Evolutionary conservation across 192 early-diverging fungal species (phyloP).

Genomic region (Podila verticillata): DNA sequence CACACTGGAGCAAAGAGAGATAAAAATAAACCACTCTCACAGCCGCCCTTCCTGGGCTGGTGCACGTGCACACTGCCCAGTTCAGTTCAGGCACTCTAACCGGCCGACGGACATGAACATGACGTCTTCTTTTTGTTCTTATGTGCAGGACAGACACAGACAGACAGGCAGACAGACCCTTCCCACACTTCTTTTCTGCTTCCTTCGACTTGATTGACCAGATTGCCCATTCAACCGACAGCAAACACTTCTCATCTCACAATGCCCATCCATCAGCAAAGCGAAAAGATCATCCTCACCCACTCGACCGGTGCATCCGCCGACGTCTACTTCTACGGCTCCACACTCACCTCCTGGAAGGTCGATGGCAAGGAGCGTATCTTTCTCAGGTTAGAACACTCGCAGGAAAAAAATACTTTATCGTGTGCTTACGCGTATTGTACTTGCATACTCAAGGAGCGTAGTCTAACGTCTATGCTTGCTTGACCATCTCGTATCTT

Average conservation of each 20-base stretch:
- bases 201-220: no score
- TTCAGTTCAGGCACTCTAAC: no score
- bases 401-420: neutral
- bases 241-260: constrained; percentile 1
- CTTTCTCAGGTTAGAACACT: constrained; percentile 74
- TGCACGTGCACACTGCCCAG: no score
- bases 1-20: no score
- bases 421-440: neutral
- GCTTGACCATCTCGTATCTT: neutral
- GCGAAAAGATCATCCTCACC: constrained; percentile 26
- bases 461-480: neutral
- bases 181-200: no score
- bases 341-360: constrained; percentile 94
- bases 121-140: no score
- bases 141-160: no score
- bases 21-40: no score
- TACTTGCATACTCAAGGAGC: neutral
- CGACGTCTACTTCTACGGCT: constrained; percentile 66
- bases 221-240: neutral
- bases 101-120: no score
- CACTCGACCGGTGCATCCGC: constrained; percentile 36
- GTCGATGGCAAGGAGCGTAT: constrained; percentile 78
- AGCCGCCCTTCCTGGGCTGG: no score
- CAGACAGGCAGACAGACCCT: no score
- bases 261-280: constrained; percentile 44